These are phyloP conservation scores for Stagonosporopsis tanaceti DNA, from an alignment of 2,329 filamentous ascomycete genomes.

Conservation along the genomic window DNA sequence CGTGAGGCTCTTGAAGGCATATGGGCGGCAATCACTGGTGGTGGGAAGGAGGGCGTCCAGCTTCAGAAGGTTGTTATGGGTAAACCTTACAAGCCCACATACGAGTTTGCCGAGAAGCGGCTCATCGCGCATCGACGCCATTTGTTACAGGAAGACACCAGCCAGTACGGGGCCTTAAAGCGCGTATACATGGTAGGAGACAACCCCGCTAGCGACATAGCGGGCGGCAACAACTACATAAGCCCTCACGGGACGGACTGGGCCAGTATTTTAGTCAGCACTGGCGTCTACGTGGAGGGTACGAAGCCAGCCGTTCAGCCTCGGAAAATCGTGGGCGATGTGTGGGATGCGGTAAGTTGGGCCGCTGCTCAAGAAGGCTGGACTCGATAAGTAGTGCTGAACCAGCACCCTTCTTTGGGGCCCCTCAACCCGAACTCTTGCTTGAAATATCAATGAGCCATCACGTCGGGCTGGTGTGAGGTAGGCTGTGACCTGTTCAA, in stretches of 20 bases:
- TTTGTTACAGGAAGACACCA: constrained; percentile 50
- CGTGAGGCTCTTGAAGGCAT: constrained; percentile 80
- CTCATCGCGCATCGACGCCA: constrained; percentile 67
- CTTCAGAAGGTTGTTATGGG: constrained; percentile 76
- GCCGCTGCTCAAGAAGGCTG: constrained; percentile 65
- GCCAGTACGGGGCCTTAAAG: constrained; percentile 60
- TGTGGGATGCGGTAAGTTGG: constrained; percentile 79
- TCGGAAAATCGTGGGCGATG: constrained; percentile 73
- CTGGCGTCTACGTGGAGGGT: constrained; percentile 74
- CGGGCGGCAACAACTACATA: constrained; percentile 79
- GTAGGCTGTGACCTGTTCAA: not conserved
- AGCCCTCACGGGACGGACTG: constrained; percentile 75
- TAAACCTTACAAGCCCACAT: constrained; percentile 81
- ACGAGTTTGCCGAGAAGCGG: constrained; percentile 81
- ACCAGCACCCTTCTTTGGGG: not conserved
- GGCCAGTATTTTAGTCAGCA: constrained; percentile 79
- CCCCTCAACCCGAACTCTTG: not conserved
- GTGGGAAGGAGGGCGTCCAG: constrained; percentile 58
- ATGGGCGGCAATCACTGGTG: constrained; percentile 76
- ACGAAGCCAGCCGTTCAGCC: constrained; percentile 67
- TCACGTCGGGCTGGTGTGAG: not conserved
- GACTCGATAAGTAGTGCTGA: constrained; percentile 23
- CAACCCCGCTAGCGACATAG: constrained; percentile 82
- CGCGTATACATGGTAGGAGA: constrained; percentile 91
- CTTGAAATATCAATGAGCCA: too few relatives aligned